These are phyloP conservation scores for Globisporangium irregulare DNA, from an alignment of 352 stramenopile genomes.

Conservation along the genomic window DNA sequence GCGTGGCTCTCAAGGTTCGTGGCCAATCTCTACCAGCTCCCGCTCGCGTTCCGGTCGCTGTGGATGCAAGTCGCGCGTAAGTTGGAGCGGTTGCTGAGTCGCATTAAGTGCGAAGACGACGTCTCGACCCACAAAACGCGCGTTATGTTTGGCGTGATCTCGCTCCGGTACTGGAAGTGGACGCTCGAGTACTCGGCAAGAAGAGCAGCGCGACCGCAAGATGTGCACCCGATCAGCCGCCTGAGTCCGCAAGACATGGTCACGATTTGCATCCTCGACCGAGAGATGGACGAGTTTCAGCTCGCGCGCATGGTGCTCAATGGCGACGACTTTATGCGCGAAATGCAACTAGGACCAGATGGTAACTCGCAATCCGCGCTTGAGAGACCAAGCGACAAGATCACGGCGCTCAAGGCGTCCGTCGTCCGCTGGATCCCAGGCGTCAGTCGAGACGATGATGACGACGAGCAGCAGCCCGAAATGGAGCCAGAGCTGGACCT, in stretches of 20 bases:
- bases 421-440: background rate
- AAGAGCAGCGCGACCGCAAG: background rate
- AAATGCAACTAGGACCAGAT: background rate
- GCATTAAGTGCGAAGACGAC: background rate
- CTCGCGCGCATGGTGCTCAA: conserved; percentile 1
- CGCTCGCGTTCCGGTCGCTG: background rate
- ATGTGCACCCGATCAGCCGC: background rate
- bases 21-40: background rate
- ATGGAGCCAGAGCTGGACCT: background rate
- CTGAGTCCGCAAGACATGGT: background rate
- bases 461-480: background rate
- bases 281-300: background rate
- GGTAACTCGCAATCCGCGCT: background rate
- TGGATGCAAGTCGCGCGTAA: background rate
- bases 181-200: background rate
- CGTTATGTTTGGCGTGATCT: background rate
- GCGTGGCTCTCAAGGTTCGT: background rate
- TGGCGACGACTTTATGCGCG: background rate
- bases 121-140: background rate
- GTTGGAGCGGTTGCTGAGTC: background rate
- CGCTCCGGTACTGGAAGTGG: background rate
- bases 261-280: background rate
- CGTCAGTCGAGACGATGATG: background rate
- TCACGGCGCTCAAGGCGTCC: background rate
- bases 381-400: background rate